phyloP scores from a whole-genome alignment of 306 rosid genomes.

The Cyclanthera cordifolia region DNA sequence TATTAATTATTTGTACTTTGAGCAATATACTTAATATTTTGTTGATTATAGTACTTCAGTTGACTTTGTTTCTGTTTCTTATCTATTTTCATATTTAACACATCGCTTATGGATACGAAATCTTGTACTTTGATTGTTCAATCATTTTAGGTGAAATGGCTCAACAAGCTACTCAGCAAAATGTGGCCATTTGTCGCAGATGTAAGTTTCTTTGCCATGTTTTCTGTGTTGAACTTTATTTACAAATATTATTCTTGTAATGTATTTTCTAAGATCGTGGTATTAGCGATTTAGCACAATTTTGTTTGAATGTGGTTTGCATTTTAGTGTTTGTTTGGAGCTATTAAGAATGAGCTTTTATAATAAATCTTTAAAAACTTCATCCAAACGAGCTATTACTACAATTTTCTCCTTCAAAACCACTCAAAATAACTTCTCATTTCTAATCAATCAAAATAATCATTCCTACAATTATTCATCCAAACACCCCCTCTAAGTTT shows the following conservation, averaged over 20 bases:
- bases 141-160: conserved; percentile 75
- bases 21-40: background rate
- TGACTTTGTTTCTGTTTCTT: background rate
- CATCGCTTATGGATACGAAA: background rate
- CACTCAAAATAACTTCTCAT: too few relatives aligned
- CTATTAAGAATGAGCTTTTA: too few relatives aligned
- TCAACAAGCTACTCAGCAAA: conserved; percentile 73
- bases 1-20: background rate
- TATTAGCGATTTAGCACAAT: background rate
- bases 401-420: too few relatives aligned
- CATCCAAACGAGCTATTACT: too few relatives aligned
- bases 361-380: too few relatives aligned
- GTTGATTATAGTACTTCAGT: background rate
- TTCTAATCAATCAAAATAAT: too few relatives aligned
- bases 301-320: background rate
- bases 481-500: background rate
- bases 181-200: conserved; percentile 87
- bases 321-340: too few relatives aligned
- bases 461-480: too few relatives aligned
- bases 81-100: background rate
- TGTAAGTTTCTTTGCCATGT: conserved; percentile 32
- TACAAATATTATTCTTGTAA: background rate
- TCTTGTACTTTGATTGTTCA: conserved; percentile 1
- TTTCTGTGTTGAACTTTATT: background rate
- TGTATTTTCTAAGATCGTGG: background rate